A percentile compares a stretch with the other conserved stretches of the same genome.
phyloP scores from a whole-genome alignment of 139 green algal genomes.

The Chlorella sp. region DNA sequence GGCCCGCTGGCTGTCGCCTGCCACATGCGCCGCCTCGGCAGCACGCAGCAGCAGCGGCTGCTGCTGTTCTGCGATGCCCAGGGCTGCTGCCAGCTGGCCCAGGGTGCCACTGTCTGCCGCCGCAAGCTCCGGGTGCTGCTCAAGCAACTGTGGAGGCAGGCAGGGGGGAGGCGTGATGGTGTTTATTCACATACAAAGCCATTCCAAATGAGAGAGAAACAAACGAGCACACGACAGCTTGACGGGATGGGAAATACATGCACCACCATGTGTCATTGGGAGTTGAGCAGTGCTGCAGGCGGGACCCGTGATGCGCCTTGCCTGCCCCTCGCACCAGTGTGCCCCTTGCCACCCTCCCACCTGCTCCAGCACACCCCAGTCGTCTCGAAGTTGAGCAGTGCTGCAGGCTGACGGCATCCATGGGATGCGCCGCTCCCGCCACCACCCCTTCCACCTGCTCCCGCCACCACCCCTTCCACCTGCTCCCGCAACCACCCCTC shows the following conservation, averaged over 20 bases:
- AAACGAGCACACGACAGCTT: too few species aligned
- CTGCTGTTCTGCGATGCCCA: constrained; percentile 15
- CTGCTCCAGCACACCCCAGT: constrained; percentile 3
- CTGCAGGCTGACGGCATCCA: too few species aligned
- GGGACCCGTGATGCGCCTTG: too few species aligned
- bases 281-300: too few species aligned
- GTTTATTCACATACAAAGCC: too few species aligned
- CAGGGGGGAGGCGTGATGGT: too few species aligned
- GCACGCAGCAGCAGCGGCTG: constrained; percentile 30
- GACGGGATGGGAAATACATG: too few species aligned
- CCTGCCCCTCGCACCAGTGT: too few species aligned
- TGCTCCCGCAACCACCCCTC: neutral
- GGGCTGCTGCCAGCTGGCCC: constrained; percentile 6
- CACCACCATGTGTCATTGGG: too few species aligned
- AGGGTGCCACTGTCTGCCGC: constrained; percentile 15
- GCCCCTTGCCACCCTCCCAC: neutral
- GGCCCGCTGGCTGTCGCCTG: neutral
- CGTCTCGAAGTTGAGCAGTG: too few species aligned
- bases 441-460: neutral
- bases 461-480: neutral
- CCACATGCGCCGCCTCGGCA: neutral
- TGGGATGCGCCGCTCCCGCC: too few species aligned
- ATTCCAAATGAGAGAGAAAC: too few species aligned
- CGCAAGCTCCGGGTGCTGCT: constrained; percentile 5
- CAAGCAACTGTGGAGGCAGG: neutral